Evolutionary conservation across 306 rosid genomes (phyloP), one percentile per base, ranked within the genome.

Genomic region (Lotus japonicus): DNA sequence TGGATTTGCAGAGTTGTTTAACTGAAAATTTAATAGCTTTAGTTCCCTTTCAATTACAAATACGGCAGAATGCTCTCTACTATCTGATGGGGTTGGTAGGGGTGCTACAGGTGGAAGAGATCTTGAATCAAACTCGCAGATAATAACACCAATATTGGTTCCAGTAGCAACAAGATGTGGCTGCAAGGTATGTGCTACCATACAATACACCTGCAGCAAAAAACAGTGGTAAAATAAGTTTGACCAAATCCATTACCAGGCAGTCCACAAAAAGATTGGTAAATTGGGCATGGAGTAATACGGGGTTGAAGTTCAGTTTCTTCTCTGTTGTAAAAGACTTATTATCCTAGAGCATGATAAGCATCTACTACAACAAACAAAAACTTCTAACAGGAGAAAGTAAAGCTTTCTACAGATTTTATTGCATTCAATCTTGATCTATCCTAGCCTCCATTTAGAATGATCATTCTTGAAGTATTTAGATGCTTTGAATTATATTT

Each of bases 111-210:
- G 88, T 58, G 99, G 99, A 76, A 95, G 97, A 72, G 99, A 95
- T 84, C 88, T 88, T 49, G 99, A 50, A 77, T 95, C 99, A 87
- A 95, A 89, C 82, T 95, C 99, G 16, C 97, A 82, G 78, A 95
- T 81, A 33, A 95, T 86, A 76, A 95, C 90, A 79, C 99, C 99
- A 63, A 88, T 82, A 77, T 90, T 95, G 88, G 97, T 88, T 78
- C 99, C 99, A 78, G 87, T 84, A 78, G 99, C 99, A 78, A 95
- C 99, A 74, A 95, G 88, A 80, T 95, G 99, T 48, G 99, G 96
- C 75, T 90, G 99, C 84, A 90, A 74, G 72, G 95, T 69, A 80
- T 95, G 99, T 36, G 95, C 92, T 23, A 83, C 88, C 99, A 95
- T 95, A 75, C 99, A 95, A 74, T 88, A 90, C 48, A 95, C 99